A percentile compares a stretch with the other conserved stretches of the same genome.
These are phyloP conservation scores for Chloroidium sp. DNA, from an alignment of 163 green algal genomes.

Conservation along the genomic window DNA sequence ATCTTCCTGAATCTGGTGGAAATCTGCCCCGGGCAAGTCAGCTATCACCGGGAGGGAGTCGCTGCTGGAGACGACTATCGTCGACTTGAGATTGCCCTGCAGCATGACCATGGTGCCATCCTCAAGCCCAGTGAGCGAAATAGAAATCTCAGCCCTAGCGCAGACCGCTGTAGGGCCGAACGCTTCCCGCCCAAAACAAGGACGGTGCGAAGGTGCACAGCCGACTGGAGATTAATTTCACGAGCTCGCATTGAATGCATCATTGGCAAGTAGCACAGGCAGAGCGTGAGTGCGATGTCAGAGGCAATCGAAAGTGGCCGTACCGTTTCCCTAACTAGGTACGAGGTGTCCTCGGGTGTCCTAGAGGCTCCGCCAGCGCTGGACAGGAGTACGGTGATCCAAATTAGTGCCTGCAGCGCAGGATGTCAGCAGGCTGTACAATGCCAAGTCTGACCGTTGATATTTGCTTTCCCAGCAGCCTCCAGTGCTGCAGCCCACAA, in stretches of 20 bases:
- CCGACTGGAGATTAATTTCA: neutral
- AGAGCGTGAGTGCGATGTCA: neutral
- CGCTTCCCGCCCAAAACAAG: neutral
- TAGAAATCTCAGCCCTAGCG: neutral
- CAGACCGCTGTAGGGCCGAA: neutral
- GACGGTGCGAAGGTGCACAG: neutral
- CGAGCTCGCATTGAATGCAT: no score
- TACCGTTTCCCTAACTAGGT: slow-evolving; percentile 42
- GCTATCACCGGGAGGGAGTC: slow-evolving; percentile 12
- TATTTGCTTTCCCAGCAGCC: neutral
- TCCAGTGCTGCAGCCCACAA: neutral
- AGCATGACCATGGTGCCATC: neutral
- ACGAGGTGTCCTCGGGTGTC: slow-evolving; percentile 28
- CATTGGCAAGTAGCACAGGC: neutral
- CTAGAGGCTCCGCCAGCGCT: slow-evolving; percentile 18
- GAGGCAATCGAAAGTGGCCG: slow-evolving; percentile 3
- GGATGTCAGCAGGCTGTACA: neutral
- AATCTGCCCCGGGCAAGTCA: slow-evolving; percentile 24
- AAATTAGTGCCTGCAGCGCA: slow-evolving; percentile 36
- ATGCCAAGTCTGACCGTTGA: neutral
- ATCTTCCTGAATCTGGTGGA: slow-evolving; percentile 17
- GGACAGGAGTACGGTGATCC: slow-evolving; percentile 40
- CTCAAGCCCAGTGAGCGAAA: no score
- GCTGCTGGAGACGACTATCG: slow-evolving; percentile 7
- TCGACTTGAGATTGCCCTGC: slow-evolving; percentile 32